Conservation (phyloP, 768 basidiomycete species). For the Plicaturopsis crispa region DNA sequence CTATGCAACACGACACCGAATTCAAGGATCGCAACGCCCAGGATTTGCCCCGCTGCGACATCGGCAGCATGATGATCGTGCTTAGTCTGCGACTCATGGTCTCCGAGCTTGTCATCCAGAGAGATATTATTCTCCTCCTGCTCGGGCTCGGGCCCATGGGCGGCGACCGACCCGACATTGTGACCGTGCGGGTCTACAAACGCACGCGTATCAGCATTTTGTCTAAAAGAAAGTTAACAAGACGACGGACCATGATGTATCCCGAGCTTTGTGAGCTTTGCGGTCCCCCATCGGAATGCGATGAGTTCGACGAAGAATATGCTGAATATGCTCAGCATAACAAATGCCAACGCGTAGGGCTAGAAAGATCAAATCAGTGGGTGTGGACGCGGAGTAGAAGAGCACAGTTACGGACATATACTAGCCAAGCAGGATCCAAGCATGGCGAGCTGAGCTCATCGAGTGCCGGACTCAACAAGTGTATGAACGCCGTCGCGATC, state of each 20-base stretch:
- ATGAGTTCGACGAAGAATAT: constrained; percentile 84
- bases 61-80: constrained; percentile 21
- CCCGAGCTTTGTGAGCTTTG: constrained; percentile 62
- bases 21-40: constrained; percentile 88
- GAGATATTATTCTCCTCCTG: constrained; percentile 2
- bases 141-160: constrained; percentile 59
- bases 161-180: constrained; percentile 45
- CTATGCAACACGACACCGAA: constrained; percentile 90
- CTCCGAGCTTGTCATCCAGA: constrained; percentile 1
- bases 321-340: constrained; percentile 71
- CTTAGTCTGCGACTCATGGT: constrained; percentile 6
- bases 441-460: constrained; percentile 66
- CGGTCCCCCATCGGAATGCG: constrained; percentile 82
- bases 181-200: constrained; percentile 62
- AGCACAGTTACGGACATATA: constrained; percentile 50
- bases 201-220: neutral
- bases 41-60: constrained; percentile 55
- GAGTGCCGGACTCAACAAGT: constrained; percentile 71
- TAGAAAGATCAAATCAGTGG: constrained; percentile 19
- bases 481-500: constrained; percentile 89
- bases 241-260: constrained; percentile 44
- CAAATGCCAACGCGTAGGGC: constrained; percentile 80
- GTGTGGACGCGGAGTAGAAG: neutral
- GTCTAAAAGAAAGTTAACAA: too few species aligned
- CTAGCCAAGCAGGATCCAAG: constrained; percentile 58